A percentile compares a stretch with the other conserved stretches of the same genome.
phyloP scores from a whole-genome alignment of 2,329 filamentous ascomycete genomes.

The Colletotrichum sansevieriae region DNA sequence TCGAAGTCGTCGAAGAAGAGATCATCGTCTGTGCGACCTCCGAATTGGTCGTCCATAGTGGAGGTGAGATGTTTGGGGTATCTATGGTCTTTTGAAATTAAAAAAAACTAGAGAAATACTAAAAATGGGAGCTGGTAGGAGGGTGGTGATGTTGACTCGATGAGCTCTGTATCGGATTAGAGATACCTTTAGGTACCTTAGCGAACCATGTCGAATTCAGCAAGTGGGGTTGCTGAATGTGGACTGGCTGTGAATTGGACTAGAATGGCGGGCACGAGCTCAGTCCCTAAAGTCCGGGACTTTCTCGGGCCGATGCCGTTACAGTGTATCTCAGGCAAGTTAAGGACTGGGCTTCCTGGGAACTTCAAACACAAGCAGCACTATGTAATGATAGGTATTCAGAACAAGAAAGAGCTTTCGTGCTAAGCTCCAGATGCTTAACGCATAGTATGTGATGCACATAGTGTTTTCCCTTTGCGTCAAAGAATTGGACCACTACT shows the following conservation, averaged over 20 bases:
- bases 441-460: not conserved
- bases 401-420: too few relatives aligned
- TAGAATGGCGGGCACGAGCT: too few relatives aligned
- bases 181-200: too few relatives aligned
- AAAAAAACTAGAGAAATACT: not conserved
- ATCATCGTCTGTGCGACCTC: conserved; percentile 72
- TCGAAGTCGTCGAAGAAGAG: conserved; percentile 74
- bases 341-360: too few relatives aligned
- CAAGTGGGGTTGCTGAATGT: conserved; percentile 20
- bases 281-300: not conserved
- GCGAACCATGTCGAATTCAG: conserved; percentile 33
- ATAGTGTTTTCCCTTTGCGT: too few relatives aligned
- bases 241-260: not conserved
- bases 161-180: conserved; percentile 20
- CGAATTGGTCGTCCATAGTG: conserved; percentile 71
- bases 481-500: too few relatives aligned
- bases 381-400: too few relatives aligned
- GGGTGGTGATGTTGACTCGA: conserved; percentile 31
- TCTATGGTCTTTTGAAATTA: not conserved
- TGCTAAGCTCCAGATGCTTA: too few relatives aligned
- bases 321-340: too few relatives aligned
- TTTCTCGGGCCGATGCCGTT: conserved; percentile 13
- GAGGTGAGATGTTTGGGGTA: not conserved
- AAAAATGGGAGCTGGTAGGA: conserved; percentile 20
- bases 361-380: too few relatives aligned